Evolutionary conservation across 805 yeast genomes (phyloP).

Genomic region (Naumovozyma baii): DNA sequence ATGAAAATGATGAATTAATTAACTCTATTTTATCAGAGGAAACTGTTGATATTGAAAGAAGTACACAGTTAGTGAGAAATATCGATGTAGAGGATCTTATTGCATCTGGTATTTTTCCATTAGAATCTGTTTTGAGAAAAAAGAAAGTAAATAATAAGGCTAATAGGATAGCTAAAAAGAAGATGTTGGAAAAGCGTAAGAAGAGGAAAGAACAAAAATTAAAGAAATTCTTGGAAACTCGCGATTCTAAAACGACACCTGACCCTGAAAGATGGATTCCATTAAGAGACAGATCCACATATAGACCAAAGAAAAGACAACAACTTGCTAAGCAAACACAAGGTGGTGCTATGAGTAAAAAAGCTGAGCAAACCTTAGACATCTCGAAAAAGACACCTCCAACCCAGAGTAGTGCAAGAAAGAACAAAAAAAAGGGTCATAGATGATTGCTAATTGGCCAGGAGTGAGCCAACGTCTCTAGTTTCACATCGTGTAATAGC

Average conservation of each 20-base stretch:
- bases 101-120: slow-evolving; percentile 13
- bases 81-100: slow-evolving; percentile 19
- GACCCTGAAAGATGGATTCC: slow-evolving; percentile 90
- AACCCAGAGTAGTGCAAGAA: slow-evolving; percentile 6
- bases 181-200: slow-evolving; percentile 17
- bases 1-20: slow-evolving; percentile 9
- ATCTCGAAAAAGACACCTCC: slow-evolving; percentile 17
- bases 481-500: neutral
- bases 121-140: slow-evolving; percentile 8
- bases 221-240: slow-evolving; percentile 14
- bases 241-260: slow-evolving; percentile 25
- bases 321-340: slow-evolving; percentile 44
- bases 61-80: slow-evolving; percentile 11
- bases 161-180: slow-evolving; percentile 23
- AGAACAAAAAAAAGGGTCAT: slow-evolving; percentile 21
- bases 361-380: slow-evolving; percentile 26
- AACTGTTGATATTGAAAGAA: slow-evolving; percentile 9
- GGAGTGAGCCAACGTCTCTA: no score
- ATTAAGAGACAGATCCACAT: slow-evolving; percentile 71
- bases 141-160: slow-evolving; percentile 8
- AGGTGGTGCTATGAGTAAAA: slow-evolving; percentile 47
- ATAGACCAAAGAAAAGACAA: slow-evolving; percentile 61
- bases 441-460: no score
- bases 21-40: slow-evolving; percentile 7
- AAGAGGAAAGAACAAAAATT: slow-evolving; percentile 16